Conservation (phyloP, 495 filamentous ascomycete genomes). For the Talaromyces wortmannii region DNA sequence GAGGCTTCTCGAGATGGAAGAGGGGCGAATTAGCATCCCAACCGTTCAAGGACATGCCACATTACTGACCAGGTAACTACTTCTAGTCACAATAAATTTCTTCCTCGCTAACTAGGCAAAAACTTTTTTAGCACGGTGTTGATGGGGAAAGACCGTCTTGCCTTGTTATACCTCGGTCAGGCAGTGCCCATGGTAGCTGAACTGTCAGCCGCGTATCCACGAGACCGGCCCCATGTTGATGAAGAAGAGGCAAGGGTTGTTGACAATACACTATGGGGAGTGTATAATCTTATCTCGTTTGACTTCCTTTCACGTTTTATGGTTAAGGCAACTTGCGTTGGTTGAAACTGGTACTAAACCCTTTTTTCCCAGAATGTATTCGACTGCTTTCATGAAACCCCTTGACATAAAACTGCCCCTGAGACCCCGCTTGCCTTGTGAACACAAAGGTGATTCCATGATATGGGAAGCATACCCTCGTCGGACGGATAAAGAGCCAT, state of each 20-base stretch:
- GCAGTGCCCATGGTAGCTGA: conserved; percentile 23
- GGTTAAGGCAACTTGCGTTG: conserved; percentile 6
- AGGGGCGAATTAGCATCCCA: conserved; percentile 19
- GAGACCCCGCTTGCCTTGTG: conserved; percentile 8
- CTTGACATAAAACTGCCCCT: conserved; percentile 7
- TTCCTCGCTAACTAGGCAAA: neutral
- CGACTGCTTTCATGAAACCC: conserved; percentile 21
- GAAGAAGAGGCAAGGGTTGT: conserved; percentile 8
- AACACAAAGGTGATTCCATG: conserved; percentile 14
- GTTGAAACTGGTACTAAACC: conserved; percentile 8
- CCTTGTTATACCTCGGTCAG: conserved; percentile 30
- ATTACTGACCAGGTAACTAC: conserved; percentile 10
- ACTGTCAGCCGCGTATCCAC: conserved; percentile 10
- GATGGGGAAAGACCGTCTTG: conserved; percentile 20
- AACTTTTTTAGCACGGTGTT: conserved; percentile 17
- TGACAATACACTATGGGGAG: conserved; percentile 23
- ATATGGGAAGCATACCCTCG: conserved; percentile 34
- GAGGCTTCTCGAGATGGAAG: conserved; percentile 6
- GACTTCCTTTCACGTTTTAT: conserved; percentile 13
- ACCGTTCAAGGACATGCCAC: conserved; percentile 30
- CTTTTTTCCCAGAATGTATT: conserved; percentile 8
- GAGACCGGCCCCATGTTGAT: neutral
- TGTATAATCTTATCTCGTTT: conserved; percentile 24
- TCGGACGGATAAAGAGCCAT: conserved; percentile 22
- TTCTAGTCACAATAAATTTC: neutral